phyloP scores from a whole-genome alignment of 768 basidiomycete genomes.

The Russula griseocarnosa region DNA sequence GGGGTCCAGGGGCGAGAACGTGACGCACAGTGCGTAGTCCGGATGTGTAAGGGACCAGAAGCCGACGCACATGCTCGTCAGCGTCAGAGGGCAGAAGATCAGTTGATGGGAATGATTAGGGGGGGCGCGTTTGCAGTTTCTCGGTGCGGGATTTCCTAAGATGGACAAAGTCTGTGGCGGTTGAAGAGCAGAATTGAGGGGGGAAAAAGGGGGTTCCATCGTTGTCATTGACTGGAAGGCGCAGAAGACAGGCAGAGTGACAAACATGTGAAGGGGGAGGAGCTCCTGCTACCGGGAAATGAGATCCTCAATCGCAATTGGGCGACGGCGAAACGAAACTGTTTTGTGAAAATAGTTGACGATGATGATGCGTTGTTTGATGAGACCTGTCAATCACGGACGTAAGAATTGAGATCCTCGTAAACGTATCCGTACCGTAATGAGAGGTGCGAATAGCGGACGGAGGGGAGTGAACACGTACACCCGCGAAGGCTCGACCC shows the following conservation, averaged over 20 bases:
- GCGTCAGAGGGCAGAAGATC: conserved; percentile 15
- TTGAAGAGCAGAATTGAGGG: not conserved
- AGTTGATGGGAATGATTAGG: conserved; percentile 19
- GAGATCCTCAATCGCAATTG: conserved; percentile 1
- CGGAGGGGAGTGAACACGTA: conserved; percentile 19
- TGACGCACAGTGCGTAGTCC: conserved; percentile 71
- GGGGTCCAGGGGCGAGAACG: not conserved
- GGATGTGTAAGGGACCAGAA: conserved; percentile 74
- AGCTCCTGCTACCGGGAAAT: not conserved
- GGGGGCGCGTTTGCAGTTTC: not conserved
- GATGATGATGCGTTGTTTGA: not conserved
- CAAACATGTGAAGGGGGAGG: conserved; percentile 4
- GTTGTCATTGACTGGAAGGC: conserved; percentile 21
- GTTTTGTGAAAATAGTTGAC: not conserved
- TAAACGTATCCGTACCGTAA: conserved; percentile 11
- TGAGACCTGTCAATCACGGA: conserved; percentile 12
- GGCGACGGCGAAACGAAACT: conserved; percentile 1
- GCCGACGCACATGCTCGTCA: conserved; percentile 64
- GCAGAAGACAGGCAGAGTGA: conserved; percentile 18
- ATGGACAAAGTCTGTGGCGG: conserved; percentile 17
- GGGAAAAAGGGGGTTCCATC: not conserved
- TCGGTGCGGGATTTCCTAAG: conserved; percentile 12
- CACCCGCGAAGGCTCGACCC: not conserved
- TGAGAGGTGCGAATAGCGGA: not conserved
- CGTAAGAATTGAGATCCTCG: conserved; percentile 16